Base-by-base conservation (phyloP, 2,329 filamentous ascomycete species). In the Xylaria sp. region DNA sequence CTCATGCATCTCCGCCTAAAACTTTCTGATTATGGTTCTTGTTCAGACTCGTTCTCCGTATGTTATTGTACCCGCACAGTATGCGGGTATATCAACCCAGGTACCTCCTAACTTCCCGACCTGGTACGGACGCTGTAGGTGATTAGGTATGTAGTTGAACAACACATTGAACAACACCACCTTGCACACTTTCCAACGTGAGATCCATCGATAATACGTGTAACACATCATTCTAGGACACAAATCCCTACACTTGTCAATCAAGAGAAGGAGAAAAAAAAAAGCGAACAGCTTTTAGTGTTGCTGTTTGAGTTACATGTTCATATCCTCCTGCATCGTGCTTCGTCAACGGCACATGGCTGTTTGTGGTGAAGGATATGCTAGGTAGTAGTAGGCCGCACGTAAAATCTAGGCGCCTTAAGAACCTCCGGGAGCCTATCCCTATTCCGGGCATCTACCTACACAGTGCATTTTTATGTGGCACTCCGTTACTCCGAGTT, bases 1-100 rank as follows among this genome's bases (percentile, higher is more conserved):
- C 59, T 65, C 36, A 68, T 68, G 66, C 66, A 65, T 59, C 56
- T 47, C 57, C 62, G 61, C 61, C 61, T 57, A 60, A 64, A 64
- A 51, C 50, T 60, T 58, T 57, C 21, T 60, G 55, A 30, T n/a
- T 57, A 45, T 54, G 59, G 34, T 14, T 60, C 36, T n/a, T n/a
- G n/a, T n/a, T n/a, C n/a, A n/a, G n/a, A n/a, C n/a, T 36, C 56
- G 50, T 50, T 65, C 56, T 53, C 32, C 36, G 55, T 30, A 45
- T 21, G 42, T 34, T 24, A 51, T 51, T 30, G 17, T 48, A 61
- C 19, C 42, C 39, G 64, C 64, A 65, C 64, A 61, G 64, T 65
- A 50, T 61, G 17, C 17, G 19, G 7, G 42, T 47, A 19, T 47
- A 19, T 19, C 42, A 4, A 19, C n/a, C 42, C 42, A 47, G n/a